These are phyloP conservation scores for Cercospora canescens DNA, from an alignment of 2,329 filamentous ascomycete species.

Conservation along the genomic window DNA sequence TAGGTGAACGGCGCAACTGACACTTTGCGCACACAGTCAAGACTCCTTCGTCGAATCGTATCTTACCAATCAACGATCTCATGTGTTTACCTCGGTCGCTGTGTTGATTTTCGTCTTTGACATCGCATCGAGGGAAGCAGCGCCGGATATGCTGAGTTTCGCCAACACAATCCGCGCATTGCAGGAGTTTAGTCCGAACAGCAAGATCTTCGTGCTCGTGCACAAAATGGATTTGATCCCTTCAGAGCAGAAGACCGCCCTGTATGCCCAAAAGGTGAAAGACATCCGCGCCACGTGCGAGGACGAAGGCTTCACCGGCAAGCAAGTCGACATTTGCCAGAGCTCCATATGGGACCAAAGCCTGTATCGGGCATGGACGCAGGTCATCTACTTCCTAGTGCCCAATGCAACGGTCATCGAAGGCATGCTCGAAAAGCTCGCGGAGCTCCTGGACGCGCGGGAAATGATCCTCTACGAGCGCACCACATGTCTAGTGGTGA, in stretches of 20 bases:
- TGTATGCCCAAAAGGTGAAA: slow-evolving; percentile 81
- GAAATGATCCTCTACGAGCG: slow-evolving; percentile 94
- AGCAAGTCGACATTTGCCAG: slow-evolving; percentile 76
- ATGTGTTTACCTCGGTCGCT: slow-evolving; percentile 95
- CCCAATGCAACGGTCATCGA: slow-evolving; percentile 90
- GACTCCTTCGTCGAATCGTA: slow-evolving; percentile 99
- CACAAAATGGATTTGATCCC: slow-evolving; percentile 99
- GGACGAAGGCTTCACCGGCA: slow-evolving; percentile 58
- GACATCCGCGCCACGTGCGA: slow-evolving; percentile 73
- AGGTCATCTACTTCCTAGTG: slow-evolving; percentile 97
- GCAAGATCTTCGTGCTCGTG: slow-evolving; percentile 90
- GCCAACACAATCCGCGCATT: slow-evolving; percentile 85
- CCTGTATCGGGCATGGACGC: slow-evolving; percentile 96
- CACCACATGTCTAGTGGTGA: slow-evolving; percentile 95
- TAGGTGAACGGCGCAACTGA: slow-evolving; percentile 17
- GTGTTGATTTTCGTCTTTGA: slow-evolving; percentile 99
- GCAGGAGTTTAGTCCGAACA: slow-evolving; percentile 75
- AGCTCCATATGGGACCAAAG: slow-evolving; percentile 99
- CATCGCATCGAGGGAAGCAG: slow-evolving; percentile 92
- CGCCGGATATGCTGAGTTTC: slow-evolving; percentile 90
- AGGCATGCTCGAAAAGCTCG: slow-evolving; percentile 77
- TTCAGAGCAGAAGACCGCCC: slow-evolving; percentile 70
- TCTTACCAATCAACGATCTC: slow-evolving; percentile 88
- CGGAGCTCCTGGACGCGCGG: slow-evolving; percentile 83
- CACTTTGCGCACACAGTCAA: slow-evolving; percentile 60